Percentiles rank a stretch among this genome's conserved stretches.
phyloP scores from a whole-genome alignment of 192 early-diverging fungal species.

The Geranomyces michiganensis region DNA sequence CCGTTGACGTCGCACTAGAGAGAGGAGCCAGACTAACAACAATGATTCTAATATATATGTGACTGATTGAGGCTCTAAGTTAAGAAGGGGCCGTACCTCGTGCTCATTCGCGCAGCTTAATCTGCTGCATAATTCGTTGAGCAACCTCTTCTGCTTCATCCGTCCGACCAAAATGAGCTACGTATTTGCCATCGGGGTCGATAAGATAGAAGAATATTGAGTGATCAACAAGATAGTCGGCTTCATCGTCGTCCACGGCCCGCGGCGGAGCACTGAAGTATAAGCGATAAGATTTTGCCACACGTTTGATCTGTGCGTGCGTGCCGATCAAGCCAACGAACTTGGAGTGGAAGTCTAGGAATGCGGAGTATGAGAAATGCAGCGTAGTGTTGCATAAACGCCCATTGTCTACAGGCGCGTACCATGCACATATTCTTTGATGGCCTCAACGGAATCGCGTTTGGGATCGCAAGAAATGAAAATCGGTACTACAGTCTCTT shows the following conservation, averaged over 20 bases:
- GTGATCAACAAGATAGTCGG: slow-evolving; percentile 97
- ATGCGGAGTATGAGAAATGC: too few species aligned
- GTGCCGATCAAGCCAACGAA: slow-evolving; percentile 92
- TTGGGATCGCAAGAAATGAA: slow-evolving; percentile 98
- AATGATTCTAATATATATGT: too few species aligned
- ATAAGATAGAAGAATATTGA: slow-evolving; percentile 98
- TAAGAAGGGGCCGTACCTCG: neutral
- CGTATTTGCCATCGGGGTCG: slow-evolving; percentile 86
- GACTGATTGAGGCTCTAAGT: too few species aligned
- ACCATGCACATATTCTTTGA: slow-evolving; percentile 65
- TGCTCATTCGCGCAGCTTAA: slow-evolving; percentile 13
- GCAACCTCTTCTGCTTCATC: slow-evolving; percentile 66
- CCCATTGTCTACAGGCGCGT: neutral
- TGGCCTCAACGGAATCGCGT: slow-evolving; percentile 81
- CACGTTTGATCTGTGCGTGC: slow-evolving; percentile 75
- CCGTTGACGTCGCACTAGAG: too few species aligned
- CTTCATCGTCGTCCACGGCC: slow-evolving; percentile 69
- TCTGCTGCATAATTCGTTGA: slow-evolving; percentile 46
- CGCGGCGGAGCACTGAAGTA: slow-evolving; percentile 89
- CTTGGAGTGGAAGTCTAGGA: slow-evolving; percentile 89
- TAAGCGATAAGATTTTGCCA: slow-evolving; percentile 91
- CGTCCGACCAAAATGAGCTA: slow-evolving; percentile 89
- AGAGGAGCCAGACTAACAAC: too few species aligned
- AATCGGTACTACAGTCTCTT: slow-evolving; percentile 72
- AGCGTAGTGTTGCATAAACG: neutral